Conservation (phyloP, 441 rosid genomes). For the Pelargonium fulgidum region DNA sequence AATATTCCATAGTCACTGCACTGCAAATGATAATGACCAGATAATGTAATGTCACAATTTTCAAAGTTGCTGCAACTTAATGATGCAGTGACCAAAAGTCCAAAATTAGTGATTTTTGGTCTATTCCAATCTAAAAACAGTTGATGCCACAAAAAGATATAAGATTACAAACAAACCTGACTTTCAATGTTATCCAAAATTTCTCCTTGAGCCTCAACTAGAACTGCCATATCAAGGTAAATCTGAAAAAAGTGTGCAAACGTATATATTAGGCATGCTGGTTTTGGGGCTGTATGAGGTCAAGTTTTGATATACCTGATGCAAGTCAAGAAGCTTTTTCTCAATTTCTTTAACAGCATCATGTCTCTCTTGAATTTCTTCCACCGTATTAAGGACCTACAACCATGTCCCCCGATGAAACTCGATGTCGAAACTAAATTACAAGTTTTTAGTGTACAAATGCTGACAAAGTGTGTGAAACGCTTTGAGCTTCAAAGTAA, state of each 20-base stretch:
- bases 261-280: slow-evolving; percentile 12
- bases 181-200: slow-evolving; percentile 45
- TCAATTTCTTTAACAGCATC: slow-evolving; percentile 84
- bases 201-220: slow-evolving; percentile 50
- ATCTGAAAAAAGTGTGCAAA: slow-evolving; percentile 25
- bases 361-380: slow-evolving; percentile 93
- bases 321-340: slow-evolving; percentile 85
- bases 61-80: no score
- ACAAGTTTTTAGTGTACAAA: no score
- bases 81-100: no score
- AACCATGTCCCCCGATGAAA: slow-evolving; percentile 8
- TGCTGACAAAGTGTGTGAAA: no score
- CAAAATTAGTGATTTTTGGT: no score
- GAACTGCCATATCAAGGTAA: slow-evolving; percentile 47
- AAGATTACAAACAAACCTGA: slow-evolving; percentile 31
- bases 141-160: background rate
- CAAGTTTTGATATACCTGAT: slow-evolving; percentile 43
- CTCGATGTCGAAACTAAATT: background rate
- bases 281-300: background rate
- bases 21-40: background rate
- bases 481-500: no score
- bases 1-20: no score
- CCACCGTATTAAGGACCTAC: slow-evolving; percentile 73
- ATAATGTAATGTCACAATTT: no score
- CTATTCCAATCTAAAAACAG: no score